Base-by-base conservation (phyloP, 129 eudicot species). In the Pseudognaphalium luteoalbum region DNA sequence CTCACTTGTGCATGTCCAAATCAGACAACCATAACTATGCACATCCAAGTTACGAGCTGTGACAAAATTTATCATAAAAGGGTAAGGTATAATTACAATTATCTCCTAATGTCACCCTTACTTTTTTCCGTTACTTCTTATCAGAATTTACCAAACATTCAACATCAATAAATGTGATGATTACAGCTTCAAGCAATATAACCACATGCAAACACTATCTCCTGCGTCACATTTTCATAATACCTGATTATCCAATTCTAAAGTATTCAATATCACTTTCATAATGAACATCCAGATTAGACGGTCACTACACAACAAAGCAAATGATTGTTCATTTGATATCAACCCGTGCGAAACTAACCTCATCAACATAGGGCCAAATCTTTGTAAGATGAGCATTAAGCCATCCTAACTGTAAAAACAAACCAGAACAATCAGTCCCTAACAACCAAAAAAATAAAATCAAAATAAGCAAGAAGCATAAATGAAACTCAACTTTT, bases 351-450 rank as follows among this genome's bases (percentile, higher is more conserved):
- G 81, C 19, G 29, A 67, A 75, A 85, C 70, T 20, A 50, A 93
- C 98, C 97, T 90, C 80, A 62, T 93, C 76, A 71, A 93, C 96
- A 78, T 81, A 90, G 22, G 97, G 98, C 98, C 98, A 93, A 72
- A 93, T 93, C 90, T 93, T 93, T 5, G 85, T 83, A 32, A 93
- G 96, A 70, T 93, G 87, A 47, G 82, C 73, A 72, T 90, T 93
- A 16, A 93, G 87, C 98, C 98, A 93, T 10, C 68, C 84, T 91
- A 93, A 82, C 98, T 93, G 93, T 14, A 39, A 87, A 51, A 68
- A 21, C 25, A 77, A 79, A 47, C 44, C 10, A 80, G 33, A 56
- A 33, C 71, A 65, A 89, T 74, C 80, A 72, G 68, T 76, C 71
- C 74, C 77, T 72, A 44, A 4, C 72, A 15, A 76, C 2, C 39